Base-by-base conservation (phyloP, 257 asterid genomes). In the Lantana camara region DNA sequence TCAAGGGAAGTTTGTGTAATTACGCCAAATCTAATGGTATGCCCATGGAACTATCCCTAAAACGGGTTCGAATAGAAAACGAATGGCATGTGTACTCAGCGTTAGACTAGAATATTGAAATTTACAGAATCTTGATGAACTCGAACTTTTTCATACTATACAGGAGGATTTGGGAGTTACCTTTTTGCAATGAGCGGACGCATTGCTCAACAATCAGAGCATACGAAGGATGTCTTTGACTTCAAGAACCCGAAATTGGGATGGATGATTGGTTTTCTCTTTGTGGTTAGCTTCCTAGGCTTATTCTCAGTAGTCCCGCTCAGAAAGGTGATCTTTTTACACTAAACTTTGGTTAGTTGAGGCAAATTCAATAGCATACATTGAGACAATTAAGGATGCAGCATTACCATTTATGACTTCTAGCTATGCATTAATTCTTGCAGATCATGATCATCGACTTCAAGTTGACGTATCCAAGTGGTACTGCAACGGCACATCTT, bases 111-210 rank as follows among this genome's bases (percentile, higher is more conserved):
- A n/a, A n/a, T n/a, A n/a, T n/a, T n/a, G n/a, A n/a, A n/a, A n/a
- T n/a, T n/a, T n/a, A 27, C 32, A 27, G 32, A 2, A 5, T 27
- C 32, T 27, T 27, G 32, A 27, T 27, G 32, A 27, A 27, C 32
- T 27, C 32, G 5, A 27, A 27, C 40, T 20, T 57, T 40, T 14
- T 12, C 27, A 42, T 70, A 35, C 9, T 58, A 27, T 20, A 44
- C 79, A 87, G 95, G 95, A 44, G 95, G 95, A 0, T 87, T 87
- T 21, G 95, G 95, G 21, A 80, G 85, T 60, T 87, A 87, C 59
- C 72, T 87, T 8, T 80, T 76, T 32, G 95, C 80, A 4, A 87
- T 84, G 95, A 87, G 92, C 40, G 68, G 78, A 50, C 51, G 42
- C 19, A 55, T 87, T 3, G 89, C 77, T 24, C 46, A 44, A 15